Evolutionary conservation across 73 alveolate species (phyloP), one percentile per base, ranked within the genome.

Genomic region (Symbiodinium pilosum): DNA sequence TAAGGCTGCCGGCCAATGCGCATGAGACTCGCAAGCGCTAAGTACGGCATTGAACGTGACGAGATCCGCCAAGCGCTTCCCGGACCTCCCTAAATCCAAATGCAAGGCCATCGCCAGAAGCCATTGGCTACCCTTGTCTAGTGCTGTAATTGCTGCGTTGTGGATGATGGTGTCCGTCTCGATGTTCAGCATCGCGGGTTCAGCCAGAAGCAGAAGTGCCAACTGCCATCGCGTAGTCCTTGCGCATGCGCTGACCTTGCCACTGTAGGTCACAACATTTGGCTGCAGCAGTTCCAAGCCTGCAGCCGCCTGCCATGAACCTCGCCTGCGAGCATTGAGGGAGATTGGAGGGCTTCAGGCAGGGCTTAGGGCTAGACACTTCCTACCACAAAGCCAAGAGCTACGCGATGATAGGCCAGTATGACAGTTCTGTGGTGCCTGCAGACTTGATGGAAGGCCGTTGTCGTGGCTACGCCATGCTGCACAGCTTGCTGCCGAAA

Each of bases 111-210:
- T 24, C 18, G 81, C 81, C 14, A 64, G 38, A 9, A 14, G 81
- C 81, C 81, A 64, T 64, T 38, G 81, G 38, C 38, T 64, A 9
- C 81, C 81, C 38, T 28, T 64, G 3, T 64, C 81, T 20, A 64
- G 38, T 9, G 81, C 81, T 30, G 81, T 64, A 24, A 64, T 2
- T 18, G 34, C 81, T 64, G 81, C 81, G 12, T 64, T 64, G 81
- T 64, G 81, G 81, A 64, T 64, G 81, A 64, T 64, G 81, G 41
- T 64, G 81, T 64, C 81, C 38, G 81, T 20, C 81, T 64, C 81
- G 38, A 64, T 64, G 81, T 64, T 64, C 81, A 24, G 32, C 81
- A 64, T 26, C 14, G 24, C 39, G 30, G 81, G 81, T 38, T 64
- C 81, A 14, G 34, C 39, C 24, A 64, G 81, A 64, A 64, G 30